These are phyloP conservation scores for Nasturtium officinale DNA, from an alignment of 345 rosid species.

Conservation along the genomic window DNA sequence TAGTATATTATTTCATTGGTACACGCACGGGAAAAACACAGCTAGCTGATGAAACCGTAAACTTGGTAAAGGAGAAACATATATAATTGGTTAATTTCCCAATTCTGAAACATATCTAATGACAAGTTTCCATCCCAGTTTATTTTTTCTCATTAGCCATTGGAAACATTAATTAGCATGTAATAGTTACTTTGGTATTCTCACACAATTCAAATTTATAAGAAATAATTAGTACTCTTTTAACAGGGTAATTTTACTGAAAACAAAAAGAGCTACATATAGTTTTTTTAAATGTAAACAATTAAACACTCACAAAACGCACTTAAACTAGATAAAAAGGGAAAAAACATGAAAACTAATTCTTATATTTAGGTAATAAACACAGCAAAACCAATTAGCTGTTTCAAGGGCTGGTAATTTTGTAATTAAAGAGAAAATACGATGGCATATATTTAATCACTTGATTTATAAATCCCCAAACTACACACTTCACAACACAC, in stretches of 20 bases:
- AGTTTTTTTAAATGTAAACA: background rate
- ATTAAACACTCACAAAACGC: background rate
- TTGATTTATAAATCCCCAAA: slow-evolving; percentile 24
- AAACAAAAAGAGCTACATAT: background rate
- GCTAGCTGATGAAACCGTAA: slow-evolving; percentile 28
- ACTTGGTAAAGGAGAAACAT: slow-evolving; percentile 3
- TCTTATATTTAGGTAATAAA: background rate
- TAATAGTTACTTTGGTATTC: slow-evolving; percentile 6
- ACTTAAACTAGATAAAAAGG: background rate
- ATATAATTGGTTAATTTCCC: slow-evolving; percentile 13
- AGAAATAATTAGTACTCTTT: slow-evolving; percentile 15
- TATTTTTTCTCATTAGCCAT: slow-evolving; percentile 16
- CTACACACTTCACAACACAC: slow-evolving; percentile 13
- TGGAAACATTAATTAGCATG: slow-evolving; percentile 1
- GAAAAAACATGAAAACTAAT: background rate
- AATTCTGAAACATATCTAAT: background rate
- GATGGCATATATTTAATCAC: slow-evolving; percentile 10
- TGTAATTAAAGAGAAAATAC: slow-evolving; percentile 23
- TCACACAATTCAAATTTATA: slow-evolving; percentile 28
- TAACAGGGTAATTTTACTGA: background rate
- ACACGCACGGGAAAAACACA: slow-evolving; percentile 35
- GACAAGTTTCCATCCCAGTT: slow-evolving; percentile 26
- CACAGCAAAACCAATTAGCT: slow-evolving; percentile 5
- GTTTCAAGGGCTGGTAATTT: background rate
- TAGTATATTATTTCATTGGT: background rate